Percentiles rank a stretch among this genome's conserved stretches.
These are phyloP conservation scores for Phanerochaete sordida DNA, from an alignment of 768 basidiomycete species.

Conservation along the genomic window DNA sequence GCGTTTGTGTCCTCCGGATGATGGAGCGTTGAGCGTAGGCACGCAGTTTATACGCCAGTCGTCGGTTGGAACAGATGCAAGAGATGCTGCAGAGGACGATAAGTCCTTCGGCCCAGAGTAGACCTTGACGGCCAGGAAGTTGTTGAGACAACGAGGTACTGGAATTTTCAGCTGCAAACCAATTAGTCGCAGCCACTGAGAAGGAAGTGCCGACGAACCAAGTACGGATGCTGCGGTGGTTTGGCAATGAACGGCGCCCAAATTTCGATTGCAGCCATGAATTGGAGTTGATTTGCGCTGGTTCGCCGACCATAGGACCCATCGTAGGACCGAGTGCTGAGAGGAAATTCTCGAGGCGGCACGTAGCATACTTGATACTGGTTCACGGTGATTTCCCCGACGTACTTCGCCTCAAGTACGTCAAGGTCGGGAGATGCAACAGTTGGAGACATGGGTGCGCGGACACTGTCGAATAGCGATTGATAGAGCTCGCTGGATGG, in stretches of 20 bases:
- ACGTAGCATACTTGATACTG: constrained; percentile 76
- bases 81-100: constrained; percentile 51
- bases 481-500: constrained; percentile 59
- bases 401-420: constrained; percentile 63
- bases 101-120: constrained; percentile 49
- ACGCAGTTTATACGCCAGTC: constrained; percentile 62
- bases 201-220: constrained; percentile 38
- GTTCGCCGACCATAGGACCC: constrained; percentile 4
- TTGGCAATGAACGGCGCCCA: constrained; percentile 65
- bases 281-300: constrained; percentile 44
- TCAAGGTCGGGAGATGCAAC: constrained; percentile 33
- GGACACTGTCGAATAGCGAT: constrained; percentile 43
- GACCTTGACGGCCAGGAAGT: constrained; percentile 70
- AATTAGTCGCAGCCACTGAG: background rate
- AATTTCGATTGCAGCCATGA: constrained; percentile 80
- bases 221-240: constrained; percentile 72
- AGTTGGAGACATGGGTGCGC: constrained; percentile 29
- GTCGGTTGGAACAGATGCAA: constrained; percentile 76
- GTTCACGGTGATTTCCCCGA: constrained; percentile 73
- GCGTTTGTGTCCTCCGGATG: constrained; percentile 45
- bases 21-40: constrained; percentile 57
- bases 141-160: constrained; percentile 73
- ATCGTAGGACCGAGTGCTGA: constrained; percentile 25
- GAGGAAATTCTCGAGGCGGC: constrained; percentile 60
- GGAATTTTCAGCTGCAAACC: constrained; percentile 65